Conservation (phyloP, 2,329 filamentous ascomycete genomes). For the Colletotrichum sp. region DNA sequence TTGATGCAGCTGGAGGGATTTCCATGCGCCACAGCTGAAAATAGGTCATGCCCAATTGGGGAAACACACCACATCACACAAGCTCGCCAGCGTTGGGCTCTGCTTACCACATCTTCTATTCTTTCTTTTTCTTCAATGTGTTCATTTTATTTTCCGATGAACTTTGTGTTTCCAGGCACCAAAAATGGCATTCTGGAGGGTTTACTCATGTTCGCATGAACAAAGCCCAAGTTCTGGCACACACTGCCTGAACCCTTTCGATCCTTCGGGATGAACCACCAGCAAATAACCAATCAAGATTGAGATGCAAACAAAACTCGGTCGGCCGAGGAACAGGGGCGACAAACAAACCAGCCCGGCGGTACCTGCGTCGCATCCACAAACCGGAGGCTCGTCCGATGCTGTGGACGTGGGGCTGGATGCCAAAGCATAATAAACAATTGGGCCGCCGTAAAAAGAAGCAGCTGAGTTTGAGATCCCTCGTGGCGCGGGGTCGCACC, state of each 20-base stretch:
- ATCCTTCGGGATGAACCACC: not conserved
- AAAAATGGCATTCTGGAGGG: not conserved
- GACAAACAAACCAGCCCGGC: not conserved
- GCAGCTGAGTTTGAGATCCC: not conserved
- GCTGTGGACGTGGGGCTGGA: not conserved
- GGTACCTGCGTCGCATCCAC: not conserved
- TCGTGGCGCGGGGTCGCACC: not conserved
- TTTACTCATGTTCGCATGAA: not conserved
- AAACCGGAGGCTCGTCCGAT: not conserved
- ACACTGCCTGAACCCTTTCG: not conserved
- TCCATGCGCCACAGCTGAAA: slow-evolving; percentile 9
- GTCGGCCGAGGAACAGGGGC: not conserved
- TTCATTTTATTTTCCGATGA: not conserved
- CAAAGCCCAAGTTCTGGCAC: not conserved
- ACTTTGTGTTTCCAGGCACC: not conserved
- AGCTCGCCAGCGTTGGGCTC: not conserved
- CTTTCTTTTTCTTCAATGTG: not conserved
- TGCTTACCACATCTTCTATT: not conserved
- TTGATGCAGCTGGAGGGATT: not conserved
- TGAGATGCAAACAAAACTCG: not conserved
- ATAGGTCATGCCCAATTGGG: not conserved
- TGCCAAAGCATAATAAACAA: not conserved
- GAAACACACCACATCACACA: not conserved
- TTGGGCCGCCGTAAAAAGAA: not conserved
- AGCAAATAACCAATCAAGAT: not conserved